These are phyloP conservation scores for Pichia nakasei DNA, from an alignment of 805 yeast genomes.

Conservation along the genomic window DNA sequence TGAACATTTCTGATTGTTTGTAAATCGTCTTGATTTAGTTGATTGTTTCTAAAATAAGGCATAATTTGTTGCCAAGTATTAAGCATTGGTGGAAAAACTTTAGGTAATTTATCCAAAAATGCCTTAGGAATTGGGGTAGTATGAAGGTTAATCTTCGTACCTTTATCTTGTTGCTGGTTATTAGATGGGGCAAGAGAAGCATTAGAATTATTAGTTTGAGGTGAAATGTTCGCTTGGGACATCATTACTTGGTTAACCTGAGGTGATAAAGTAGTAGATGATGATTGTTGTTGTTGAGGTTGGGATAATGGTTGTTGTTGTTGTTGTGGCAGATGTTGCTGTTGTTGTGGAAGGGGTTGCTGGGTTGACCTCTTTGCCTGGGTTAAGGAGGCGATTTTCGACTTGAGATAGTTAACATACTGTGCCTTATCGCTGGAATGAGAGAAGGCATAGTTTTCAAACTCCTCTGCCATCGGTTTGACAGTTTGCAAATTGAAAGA, in stretches of 20 bases:
- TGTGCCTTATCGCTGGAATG: conserved; percentile 50
- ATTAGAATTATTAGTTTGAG: neutral
- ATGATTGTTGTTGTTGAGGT: conserved; percentile 2
- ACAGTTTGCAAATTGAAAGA: conserved; percentile 30
- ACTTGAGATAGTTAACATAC: conserved; percentile 42
- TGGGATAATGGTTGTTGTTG: neutral
- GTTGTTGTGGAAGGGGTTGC: conserved; percentile 14
- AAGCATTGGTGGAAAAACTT: conserved; percentile 59
- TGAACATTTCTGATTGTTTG: conserved; percentile 59
- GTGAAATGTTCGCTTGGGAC: conserved; percentile 1
- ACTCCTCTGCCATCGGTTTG: conserved; percentile 56
- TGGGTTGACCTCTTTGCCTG: conserved; percentile 23
- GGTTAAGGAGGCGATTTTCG: conserved; percentile 29
- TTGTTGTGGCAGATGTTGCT: conserved; percentile 10
- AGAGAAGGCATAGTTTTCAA: conserved; percentile 56
- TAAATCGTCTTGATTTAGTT: conserved; percentile 50
- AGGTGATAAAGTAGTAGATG: conserved; percentile 14
- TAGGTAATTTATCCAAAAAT: conserved; percentile 58
- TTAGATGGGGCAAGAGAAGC: neutral
- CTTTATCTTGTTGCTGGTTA: conserved; percentile 4
- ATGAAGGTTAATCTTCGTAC: conserved; percentile 36
- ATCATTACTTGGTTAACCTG: conserved; percentile 8
- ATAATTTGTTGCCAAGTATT: conserved; percentile 77
- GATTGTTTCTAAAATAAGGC: conserved; percentile 46
- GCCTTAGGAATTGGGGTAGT: conserved; percentile 66